Evolutionary conservation across 495 filamentous ascomycete genomes (phyloP).

Genomic region (Hypoxylon lenormandii): DNA sequence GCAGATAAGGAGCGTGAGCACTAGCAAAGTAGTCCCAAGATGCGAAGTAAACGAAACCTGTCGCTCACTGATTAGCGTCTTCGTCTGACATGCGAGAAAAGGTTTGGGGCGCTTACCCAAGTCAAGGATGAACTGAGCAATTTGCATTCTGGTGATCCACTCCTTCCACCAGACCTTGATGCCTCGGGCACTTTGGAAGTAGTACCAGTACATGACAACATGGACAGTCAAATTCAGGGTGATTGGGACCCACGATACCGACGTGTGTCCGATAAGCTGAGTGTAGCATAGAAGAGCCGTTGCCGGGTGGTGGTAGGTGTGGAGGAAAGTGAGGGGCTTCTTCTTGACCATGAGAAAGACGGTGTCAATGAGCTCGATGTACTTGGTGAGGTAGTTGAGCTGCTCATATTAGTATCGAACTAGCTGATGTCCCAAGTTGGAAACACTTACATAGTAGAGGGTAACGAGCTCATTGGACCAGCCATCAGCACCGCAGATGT

Average conservation of each 20-base stretch:
- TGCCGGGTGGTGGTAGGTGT: constrained; percentile 85
- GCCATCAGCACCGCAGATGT: constrained; percentile 75
- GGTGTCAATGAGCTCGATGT: constrained; percentile 81
- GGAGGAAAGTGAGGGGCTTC: constrained; percentile 85
- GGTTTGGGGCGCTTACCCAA: constrained; percentile 66
- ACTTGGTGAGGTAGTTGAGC: constrained; percentile 87
- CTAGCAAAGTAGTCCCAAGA: constrained; percentile 92
- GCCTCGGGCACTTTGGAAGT: constrained; percentile 80
- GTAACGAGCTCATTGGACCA: constrained; percentile 79
- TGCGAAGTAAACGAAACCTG: constrained; percentile 91
- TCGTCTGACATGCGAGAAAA: background rate
- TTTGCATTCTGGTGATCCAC: constrained; percentile 86
- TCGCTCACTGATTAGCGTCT: constrained; percentile 26
- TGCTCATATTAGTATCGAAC: constrained; percentile 54
- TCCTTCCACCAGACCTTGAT: constrained; percentile 87
- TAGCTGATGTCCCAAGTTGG: background rate
- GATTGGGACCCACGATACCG: constrained; percentile 83
- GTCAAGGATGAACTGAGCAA: constrained; percentile 81
- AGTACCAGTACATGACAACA: constrained; percentile 75
- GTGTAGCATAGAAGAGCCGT: constrained; percentile 85
- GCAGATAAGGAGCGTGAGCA: constrained; percentile 85
- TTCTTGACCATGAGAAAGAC: constrained; percentile 85
- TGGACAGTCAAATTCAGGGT: constrained; percentile 79
- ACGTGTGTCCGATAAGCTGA: constrained; percentile 77
- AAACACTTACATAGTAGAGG: constrained; percentile 77